Percentiles rank a stretch among this genome's conserved stretches.
These are phyloP conservation scores for Babesia sp. DNA, from an alignment of 169 alveolate species.

Conservation along the genomic window DNA sequence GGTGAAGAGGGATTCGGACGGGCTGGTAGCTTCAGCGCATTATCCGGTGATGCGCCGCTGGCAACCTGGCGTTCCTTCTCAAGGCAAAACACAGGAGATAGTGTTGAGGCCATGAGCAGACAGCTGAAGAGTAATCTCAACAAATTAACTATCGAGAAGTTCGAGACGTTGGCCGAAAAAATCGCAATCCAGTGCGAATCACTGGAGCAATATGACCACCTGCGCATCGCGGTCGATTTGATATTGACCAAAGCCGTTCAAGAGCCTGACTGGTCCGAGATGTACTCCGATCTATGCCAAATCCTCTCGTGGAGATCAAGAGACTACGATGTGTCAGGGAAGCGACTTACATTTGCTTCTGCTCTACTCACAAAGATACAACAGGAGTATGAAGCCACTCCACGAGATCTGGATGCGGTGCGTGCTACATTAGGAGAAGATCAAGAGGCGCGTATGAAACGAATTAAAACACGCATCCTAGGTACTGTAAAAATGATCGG, in stretches of 20 bases:
- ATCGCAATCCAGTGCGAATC: slow-evolving; percentile 82
- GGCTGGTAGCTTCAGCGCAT: not conserved
- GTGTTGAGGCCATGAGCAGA: slow-evolving; percentile 62
- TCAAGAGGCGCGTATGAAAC: slow-evolving; percentile 61
- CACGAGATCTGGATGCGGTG: slow-evolving; percentile 73
- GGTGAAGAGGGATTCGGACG: not conserved
- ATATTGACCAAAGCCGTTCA: slow-evolving; percentile 85
- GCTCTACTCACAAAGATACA: slow-evolving; percentile 76
- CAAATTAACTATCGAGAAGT: slow-evolving; percentile 88
- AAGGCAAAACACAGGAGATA: slow-evolving; percentile 10
- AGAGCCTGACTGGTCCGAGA: slow-evolving; percentile 91
- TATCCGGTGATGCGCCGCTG: not conserved
- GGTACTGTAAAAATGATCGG: slow-evolving; percentile 90
- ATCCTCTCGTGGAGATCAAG: slow-evolving; percentile 81
- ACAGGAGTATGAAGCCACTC: slow-evolving; percentile 73
- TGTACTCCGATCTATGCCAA: slow-evolving; percentile 90
- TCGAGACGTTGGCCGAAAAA: slow-evolving; percentile 85
- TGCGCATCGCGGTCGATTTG: slow-evolving; percentile 78
- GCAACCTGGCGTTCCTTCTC: slow-evolving; percentile 51
- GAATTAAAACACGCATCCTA: slow-evolving; percentile 79
- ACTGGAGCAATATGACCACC: slow-evolving; percentile 71
- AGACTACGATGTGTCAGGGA: slow-evolving; percentile 71
- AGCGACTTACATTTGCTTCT: slow-evolving; percentile 72
- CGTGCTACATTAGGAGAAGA: slow-evolving; percentile 61
- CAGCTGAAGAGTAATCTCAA: slow-evolving; percentile 82